phyloP scores from a whole-genome alignment of 2,329 filamentous ascomycete genomes.

The Aspergillus brunneoviolaceus region DNA sequence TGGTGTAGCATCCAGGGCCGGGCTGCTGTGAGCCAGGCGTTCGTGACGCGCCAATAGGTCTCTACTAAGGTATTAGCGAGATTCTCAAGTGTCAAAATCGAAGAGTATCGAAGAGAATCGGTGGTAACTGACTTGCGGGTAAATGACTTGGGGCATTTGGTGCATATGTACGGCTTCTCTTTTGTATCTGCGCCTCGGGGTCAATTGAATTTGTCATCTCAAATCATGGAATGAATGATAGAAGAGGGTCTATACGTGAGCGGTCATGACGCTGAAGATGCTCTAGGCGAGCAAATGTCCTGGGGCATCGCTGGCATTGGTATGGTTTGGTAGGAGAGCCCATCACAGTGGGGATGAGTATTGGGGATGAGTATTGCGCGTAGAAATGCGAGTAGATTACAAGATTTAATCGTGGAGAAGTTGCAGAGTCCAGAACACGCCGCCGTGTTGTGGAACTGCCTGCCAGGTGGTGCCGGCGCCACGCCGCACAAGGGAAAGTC shows the following conservation, averaged over 20 bases:
- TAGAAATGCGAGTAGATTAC: not conserved
- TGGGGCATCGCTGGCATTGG: constrained; percentile 32
- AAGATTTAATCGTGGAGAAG: not conserved
- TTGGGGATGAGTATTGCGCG: not conserved
- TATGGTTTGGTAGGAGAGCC: constrained; percentile 23
- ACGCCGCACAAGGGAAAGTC: not conserved
- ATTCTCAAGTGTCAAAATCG: not conserved
- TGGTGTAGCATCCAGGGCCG: constrained; percentile 14
- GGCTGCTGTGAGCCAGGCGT: constrained; percentile 27
- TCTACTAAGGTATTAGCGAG: constrained; percentile 12
- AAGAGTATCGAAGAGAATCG: not conserved
- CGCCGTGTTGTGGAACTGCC: not conserved
- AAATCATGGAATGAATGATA: not conserved
- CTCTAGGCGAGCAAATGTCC: constrained; percentile 34
- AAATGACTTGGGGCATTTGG: constrained; percentile 35
- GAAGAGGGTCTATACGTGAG: constrained; percentile 27
- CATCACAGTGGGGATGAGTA: constrained; percentile 11
- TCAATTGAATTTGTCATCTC: constrained; percentile 10
- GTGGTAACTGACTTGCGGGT: constrained; percentile 30
- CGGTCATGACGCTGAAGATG: constrained; percentile 39
- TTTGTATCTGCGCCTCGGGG: constrained; percentile 30
- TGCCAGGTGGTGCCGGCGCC: not conserved
- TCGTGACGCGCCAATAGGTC: constrained; percentile 35
- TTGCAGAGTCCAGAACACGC: not conserved
- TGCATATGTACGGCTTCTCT: constrained; percentile 34